Evolutionary conservation across 148 eudicot genomes (phyloP), one percentile per base, ranked within the genome.

Genomic region (Silene latifolia): DNA sequence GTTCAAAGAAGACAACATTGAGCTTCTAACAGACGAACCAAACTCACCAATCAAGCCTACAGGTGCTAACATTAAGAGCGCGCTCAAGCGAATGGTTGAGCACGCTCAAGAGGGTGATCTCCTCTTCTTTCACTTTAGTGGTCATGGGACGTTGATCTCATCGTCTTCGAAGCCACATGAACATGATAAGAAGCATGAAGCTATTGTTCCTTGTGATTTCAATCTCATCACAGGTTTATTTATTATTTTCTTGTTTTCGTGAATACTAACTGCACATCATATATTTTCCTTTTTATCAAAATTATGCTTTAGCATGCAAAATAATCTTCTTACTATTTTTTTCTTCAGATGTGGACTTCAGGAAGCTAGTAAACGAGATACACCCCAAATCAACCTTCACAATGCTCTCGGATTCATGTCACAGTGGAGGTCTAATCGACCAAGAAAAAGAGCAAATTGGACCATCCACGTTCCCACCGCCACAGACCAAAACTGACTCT

Each of bases 401-500:
- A 12, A 87, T 93, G 48, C 90, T 93, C 32, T 91, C 98, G 3
- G 98, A 93, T 71, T 93, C 97, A 13, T 93, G 98, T 83, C 95
- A 91, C 82, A 93, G 97, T 75, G 97, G 98, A 4, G 98, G 98
- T 42, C 89, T 93, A 4, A 87, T 93, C 48, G 90, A 86, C 19
- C 87, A 88, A 54, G 91, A 89, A 24, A 84, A 88, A 72, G 98
- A 93, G 80, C 98, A 93, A 81, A 89, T 93, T 15, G 97, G 98
- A 35, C 95, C 89, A 47, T 83, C 89, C 74, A 53, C 77, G 6
- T 46, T 39, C 3, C 44, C 44, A 39, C 44, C 44, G 6, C 44
- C 44, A 39, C 44, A 0, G 44, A 8, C 44, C 44, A 2, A 5
- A 24, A 3, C 65, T 0, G 17, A 24, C 65, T 23, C 15, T 24